Conservation (phyloP, 306 rosid species). For the Pyrus pyrifolia region DNA sequence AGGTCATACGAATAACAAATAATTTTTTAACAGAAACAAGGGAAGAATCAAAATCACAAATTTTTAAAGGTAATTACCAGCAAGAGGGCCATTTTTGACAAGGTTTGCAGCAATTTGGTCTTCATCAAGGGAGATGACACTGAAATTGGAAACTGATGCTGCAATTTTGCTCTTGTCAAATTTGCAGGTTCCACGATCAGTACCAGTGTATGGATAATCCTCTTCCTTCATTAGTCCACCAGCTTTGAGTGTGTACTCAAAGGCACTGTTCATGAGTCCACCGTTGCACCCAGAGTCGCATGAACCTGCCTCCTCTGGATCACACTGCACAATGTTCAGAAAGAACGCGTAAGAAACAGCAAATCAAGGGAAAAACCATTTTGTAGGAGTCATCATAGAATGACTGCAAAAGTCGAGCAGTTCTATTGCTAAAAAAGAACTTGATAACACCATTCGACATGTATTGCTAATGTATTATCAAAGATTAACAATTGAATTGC, state of each 20-base stretch:
- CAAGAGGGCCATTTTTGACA: constrained; percentile 91
- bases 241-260: constrained; percentile 78
- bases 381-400: neutral
- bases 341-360: neutral
- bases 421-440: neutral
- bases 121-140: constrained; percentile 77
- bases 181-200: constrained; percentile 62
- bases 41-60: neutral
- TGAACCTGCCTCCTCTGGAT: constrained; percentile 72
- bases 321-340: constrained; percentile 52
- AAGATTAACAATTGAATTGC: neutral
- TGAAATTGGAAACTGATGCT: constrained; percentile 87
- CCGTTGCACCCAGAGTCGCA: constrained; percentile 97
- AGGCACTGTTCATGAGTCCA: constrained; percentile 95
- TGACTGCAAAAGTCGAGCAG: neutral
- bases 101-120: constrained; percentile 90
- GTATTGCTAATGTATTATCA: neutral
- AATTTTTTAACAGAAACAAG: neutral
- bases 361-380: neutral
- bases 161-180: constrained; percentile 73
- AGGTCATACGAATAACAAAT: neutral
- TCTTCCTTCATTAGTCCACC: constrained; percentile 90
- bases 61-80: constrained; percentile 31
- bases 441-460: neutral
- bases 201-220: constrained; percentile 88